Conservation (phyloP, 2,329 filamentous ascomycete species). For the Clarireedia monteithiana region DNA sequence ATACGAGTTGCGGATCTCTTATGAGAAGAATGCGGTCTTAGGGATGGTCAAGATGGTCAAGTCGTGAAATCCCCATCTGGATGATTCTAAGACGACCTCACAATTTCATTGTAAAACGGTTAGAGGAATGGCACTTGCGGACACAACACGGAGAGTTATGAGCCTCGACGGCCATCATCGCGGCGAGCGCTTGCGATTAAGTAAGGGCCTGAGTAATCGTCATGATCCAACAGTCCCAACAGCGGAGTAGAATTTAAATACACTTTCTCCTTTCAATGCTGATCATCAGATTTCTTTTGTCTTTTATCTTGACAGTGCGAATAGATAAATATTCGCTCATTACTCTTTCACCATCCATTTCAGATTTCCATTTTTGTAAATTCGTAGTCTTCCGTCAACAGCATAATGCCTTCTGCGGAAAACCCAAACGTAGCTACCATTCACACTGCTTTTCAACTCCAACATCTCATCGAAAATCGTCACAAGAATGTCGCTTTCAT, state of each 20-base stretch:
- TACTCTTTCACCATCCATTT: background rate
- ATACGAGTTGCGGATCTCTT: too few species aligned
- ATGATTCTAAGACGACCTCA: too few species aligned
- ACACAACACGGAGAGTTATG: background rate
- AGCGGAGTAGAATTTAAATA: background rate
- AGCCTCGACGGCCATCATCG: background rate
- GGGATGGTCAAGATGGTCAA: too few species aligned
- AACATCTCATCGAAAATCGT: background rate
- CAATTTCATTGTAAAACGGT: too few species aligned
- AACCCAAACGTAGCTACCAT: background rate
- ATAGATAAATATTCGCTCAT: background rate
- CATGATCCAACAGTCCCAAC: background rate
- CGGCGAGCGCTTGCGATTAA: background rate
- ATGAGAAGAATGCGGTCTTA: too few species aligned
- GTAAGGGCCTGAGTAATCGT: background rate
- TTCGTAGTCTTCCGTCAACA: background rate
- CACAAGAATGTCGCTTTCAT: background rate
- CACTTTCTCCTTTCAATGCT: too few species aligned
- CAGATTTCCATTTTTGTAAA: background rate
- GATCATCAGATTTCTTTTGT: background rate
- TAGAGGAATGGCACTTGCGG: background rate
- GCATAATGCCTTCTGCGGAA: slow-evolving; percentile 3
- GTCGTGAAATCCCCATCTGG: too few species aligned
- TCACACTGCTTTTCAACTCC: background rate
- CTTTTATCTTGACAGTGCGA: background rate